Conservation (phyloP, 768 basidiomycete species). For the Calocybe indica region DNA sequence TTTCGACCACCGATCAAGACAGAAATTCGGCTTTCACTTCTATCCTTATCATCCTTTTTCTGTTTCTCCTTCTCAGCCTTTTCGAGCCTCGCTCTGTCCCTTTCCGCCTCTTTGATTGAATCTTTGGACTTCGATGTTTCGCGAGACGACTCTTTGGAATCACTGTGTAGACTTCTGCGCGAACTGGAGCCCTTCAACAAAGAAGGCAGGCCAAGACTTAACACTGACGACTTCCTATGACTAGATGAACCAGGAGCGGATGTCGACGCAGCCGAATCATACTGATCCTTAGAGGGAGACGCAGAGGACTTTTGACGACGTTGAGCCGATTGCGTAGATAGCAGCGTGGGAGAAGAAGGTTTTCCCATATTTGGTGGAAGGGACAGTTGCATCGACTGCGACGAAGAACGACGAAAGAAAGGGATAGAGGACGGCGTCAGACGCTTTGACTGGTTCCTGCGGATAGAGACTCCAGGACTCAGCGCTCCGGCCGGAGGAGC, state of each 20-base stretch:
- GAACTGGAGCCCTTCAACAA: conserved; percentile 77
- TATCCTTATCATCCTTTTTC: conserved; percentile 79
- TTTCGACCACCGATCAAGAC: conserved; percentile 84
- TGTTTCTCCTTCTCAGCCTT: conserved; percentile 45
- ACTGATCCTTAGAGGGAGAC: conserved; percentile 47
- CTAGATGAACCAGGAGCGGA: conserved; percentile 47
- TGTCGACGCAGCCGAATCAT: conserved; percentile 39
- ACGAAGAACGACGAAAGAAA: conserved; percentile 89
- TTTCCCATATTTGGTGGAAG: conserved; percentile 39
- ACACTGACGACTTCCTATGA: conserved; percentile 77
- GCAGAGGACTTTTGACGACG: conserved; percentile 34
- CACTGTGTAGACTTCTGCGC: conserved; percentile 70
- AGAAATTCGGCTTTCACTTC: conserved; percentile 87
- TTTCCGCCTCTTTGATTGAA: conserved; percentile 46
- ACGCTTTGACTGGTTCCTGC: conserved; percentile 69
- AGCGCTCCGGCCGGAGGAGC: conserved; percentile 55
- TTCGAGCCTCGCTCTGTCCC: conserved; percentile 22
- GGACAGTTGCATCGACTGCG: conserved; percentile 76
- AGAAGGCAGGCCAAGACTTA: conserved; percentile 76
- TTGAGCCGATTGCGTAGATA: conserved; percentile 25
- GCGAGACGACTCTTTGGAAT: conserved; percentile 49
- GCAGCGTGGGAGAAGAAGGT: conserved; percentile 45
- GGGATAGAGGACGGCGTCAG: conserved; percentile 91
- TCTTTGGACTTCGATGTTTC: conserved; percentile 36
- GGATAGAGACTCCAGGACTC: conserved; percentile 66